phyloP scores from a whole-genome alignment of 2,329 filamentous ascomycete species.

The Coniochaeta hoffmannii region DNA sequence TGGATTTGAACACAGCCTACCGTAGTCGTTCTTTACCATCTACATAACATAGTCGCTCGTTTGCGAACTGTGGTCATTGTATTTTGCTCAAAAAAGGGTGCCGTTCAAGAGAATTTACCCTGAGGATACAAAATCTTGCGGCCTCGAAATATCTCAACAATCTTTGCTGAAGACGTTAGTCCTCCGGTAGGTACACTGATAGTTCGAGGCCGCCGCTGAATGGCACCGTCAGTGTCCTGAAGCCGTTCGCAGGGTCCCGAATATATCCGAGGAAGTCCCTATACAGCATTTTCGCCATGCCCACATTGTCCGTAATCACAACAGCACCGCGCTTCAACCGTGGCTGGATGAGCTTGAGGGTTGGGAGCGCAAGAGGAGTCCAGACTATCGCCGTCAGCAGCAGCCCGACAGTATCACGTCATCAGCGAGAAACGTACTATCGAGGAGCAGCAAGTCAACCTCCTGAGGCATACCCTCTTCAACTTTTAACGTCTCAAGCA shows the following conservation, averaged over 20 bases:
- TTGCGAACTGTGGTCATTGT: no score
- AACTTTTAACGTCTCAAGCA: constrained; percentile 45
- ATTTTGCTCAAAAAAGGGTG: no score
- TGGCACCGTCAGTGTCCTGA: constrained; percentile 19
- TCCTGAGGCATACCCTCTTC: constrained; percentile 31
- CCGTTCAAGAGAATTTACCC: no score
- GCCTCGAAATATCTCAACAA: no score
- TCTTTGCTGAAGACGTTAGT: no score
- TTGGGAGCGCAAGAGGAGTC: constrained; percentile 21
- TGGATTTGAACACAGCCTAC: no score
- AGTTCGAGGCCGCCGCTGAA: constrained; percentile 16
- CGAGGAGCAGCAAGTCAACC: constrained; percentile 51
- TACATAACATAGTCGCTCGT: no score
- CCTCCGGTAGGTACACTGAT: constrained; percentile 10
- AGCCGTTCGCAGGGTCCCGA: constrained; percentile 30
- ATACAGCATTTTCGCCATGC: constrained; percentile 23
- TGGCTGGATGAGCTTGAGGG: constrained; percentile 30
- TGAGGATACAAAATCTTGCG: no score
- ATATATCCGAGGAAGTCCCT: constrained; percentile 31
- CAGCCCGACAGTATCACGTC: not conserved
- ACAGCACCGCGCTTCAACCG: constrained; percentile 26
- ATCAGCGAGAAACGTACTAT: constrained; percentile 40
- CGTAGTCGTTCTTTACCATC: no score
- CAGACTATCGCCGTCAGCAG: constrained; percentile 13
- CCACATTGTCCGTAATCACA: constrained; percentile 33